These are phyloP conservation scores for Jasminum sambac DNA, from an alignment of 257 asterid genomes.

Conservation along the genomic window DNA sequence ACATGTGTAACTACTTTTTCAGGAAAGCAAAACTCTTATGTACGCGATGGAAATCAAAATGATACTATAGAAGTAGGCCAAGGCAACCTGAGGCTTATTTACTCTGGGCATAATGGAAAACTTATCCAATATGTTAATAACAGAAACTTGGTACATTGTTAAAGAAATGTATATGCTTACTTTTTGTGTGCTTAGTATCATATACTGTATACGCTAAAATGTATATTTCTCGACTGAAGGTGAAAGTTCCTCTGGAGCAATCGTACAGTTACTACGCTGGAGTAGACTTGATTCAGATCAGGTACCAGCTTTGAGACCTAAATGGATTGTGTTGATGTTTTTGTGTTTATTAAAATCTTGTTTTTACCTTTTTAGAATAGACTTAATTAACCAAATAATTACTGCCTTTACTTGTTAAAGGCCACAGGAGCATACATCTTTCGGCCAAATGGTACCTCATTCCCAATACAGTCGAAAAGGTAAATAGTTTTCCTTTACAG, in stretches of 20 bases:
- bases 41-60: conserved; percentile 41
- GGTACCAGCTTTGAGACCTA: conserved; percentile 38
- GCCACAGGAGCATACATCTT: conserved; percentile 93
- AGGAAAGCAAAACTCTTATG: conserved; percentile 32
- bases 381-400: neutral
- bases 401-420: conserved; percentile 39
- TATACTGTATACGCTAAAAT: neutral
- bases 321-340: conserved; percentile 15
- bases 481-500: conserved; percentile 27
- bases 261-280: conserved; percentile 81
- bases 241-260: conserved; percentile 69
- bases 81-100: conserved; percentile 77
- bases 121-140: conserved; percentile 57
- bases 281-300: conserved; percentile 35
- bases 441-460: conserved; percentile 74
- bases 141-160: conserved; percentile 57
- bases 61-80: conserved; percentile 67
- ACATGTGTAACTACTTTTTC: conserved; percentile 49
- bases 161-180: conserved; percentile 10
- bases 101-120: conserved; percentile 67
- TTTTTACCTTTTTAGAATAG: neutral
- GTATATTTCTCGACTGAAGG: conserved; percentile 43
- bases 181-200: conserved; percentile 17
- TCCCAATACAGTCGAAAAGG: conserved; percentile 56
- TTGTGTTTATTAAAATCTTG: neutral